A percentile compares a stretch with the other conserved stretches of the same genome.
Evolutionary conservation across 1,139 yeast genomes (phyloP).

Genomic region (Sugiyamaella pinicola): DNA sequence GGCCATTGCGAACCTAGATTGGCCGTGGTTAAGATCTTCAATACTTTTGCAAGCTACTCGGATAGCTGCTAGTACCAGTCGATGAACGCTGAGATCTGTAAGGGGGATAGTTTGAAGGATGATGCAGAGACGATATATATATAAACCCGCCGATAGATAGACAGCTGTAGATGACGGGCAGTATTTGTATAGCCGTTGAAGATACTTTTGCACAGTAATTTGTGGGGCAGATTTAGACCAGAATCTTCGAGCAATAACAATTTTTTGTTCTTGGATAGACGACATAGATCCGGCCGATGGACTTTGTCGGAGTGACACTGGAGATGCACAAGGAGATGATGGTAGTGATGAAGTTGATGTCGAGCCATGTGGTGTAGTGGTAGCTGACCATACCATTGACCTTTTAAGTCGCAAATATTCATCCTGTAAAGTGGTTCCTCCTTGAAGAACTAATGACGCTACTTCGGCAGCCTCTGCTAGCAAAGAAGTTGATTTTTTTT

Average conservation of each 20-base stretch:
- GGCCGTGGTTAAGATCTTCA: conserved; percentile 56
- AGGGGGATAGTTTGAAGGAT: conserved; percentile 42
- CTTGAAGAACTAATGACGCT: conserved; percentile 27
- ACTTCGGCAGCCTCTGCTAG: conserved; percentile 31
- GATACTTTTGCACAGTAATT: conserved; percentile 43
- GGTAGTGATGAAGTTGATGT: conserved; percentile 3
- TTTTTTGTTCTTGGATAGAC: conserved; percentile 26
- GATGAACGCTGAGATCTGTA: conserved; percentile 49
- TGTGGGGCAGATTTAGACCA: conserved; percentile 45
- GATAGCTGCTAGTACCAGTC: conserved; percentile 52
- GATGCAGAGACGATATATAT: conserved; percentile 43
- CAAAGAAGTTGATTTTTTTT: conserved; percentile 20
- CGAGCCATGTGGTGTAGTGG: neutral
- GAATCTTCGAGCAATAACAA: conserved; percentile 41
- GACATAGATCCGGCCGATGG: conserved; percentile 14
- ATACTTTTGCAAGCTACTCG: conserved; percentile 54
- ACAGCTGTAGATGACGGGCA: conserved; percentile 50
- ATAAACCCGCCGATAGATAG: conserved; percentile 46
- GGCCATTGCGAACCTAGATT: conserved; percentile 54
- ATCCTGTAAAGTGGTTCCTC: conserved; percentile 13
- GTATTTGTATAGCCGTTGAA: conserved; percentile 47
- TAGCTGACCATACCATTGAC: neutral
- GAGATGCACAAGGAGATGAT: conserved; percentile 10
- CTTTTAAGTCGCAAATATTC: conserved; percentile 6
- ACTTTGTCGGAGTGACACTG: conserved; percentile 10